phyloP scores from a whole-genome alignment of 2,329 filamentous ascomycete species.

The Aspergillus caelatus region DNA sequence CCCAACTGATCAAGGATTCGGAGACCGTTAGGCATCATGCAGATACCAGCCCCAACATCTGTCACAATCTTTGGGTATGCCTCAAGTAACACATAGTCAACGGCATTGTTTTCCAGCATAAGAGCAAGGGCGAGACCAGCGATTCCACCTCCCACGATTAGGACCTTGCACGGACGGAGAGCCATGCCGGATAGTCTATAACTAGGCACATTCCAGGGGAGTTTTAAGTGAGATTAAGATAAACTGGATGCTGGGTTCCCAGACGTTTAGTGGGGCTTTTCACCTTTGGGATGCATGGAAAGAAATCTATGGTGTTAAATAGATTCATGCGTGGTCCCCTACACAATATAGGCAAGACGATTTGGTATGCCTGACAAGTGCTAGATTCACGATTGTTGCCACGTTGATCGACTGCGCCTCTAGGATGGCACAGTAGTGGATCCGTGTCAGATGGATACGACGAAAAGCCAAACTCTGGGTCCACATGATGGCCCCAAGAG shows the following conservation, averaged over 20 bases:
- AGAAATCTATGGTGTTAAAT: neutral
- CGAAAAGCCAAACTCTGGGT: neutral
- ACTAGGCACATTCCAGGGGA: neutral
- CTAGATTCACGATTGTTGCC: neutral
- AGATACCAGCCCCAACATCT: constrained; percentile 53
- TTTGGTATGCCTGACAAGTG: neutral
- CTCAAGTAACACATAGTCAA: constrained; percentile 57
- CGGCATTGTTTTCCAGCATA: constrained; percentile 47
- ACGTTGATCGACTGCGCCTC: too few relatives aligned
- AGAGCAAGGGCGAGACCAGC: constrained; percentile 52
- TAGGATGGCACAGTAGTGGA: too few relatives aligned
- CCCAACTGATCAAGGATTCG: constrained; percentile 57
- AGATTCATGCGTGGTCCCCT: neutral
- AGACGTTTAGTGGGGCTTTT: too few relatives aligned
- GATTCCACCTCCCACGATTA: constrained; percentile 55
- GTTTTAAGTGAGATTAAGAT: accelerated
- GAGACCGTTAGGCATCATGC: constrained; percentile 46
- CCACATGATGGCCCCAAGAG: neutral
- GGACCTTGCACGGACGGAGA: constrained; percentile 29
- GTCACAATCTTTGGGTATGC: constrained; percentile 38
- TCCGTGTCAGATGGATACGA: neutral
- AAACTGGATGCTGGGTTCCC: neutral
- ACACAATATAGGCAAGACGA: too few relatives aligned
- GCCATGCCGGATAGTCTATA: neutral
- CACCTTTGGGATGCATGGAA: too few relatives aligned